Base-by-base conservation (phyloP, 208 protist genomes). In the Wallacemonas collosoma region DNA sequence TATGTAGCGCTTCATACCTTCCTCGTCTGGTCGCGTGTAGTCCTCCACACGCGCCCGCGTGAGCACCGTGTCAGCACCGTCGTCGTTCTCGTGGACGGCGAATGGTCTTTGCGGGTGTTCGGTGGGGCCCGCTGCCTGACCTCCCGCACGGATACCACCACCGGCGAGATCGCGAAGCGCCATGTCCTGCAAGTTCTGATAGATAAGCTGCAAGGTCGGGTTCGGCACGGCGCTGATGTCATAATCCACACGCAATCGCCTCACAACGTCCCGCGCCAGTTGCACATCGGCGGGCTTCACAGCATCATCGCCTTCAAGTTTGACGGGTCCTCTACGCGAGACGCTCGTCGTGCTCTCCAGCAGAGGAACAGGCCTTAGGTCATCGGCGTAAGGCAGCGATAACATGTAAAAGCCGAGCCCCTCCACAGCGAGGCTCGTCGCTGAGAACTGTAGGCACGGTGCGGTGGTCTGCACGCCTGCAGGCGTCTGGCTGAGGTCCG, bases 341-440 rank as follows among this genome's bases (percentile, higher is more conserved):
- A 54, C 71, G 3, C 58, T 26, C 4, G 68, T 68, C 45, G 69
- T 73, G 12, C 64, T 65, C 47, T 63, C n/a, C 50, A 81, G 57
- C 1, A 74, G 38, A 1, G 84, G 82, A 17, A 93, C 45, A 1
- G 44, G 38, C 44, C 91, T 81, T 12, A 96, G 61, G 51, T 94
- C 93, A 26, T 96, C 90, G 2, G 90, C 91, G 70, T 89, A 97
- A 11, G 93, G 90, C 11, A 97, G 71, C 17, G 86, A 86, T 17
- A 97, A 76, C 43, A 95, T 68, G 64, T 95, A 90, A 9, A 97
- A 71, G n/a, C 93, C 93, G 58, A 92, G 53, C 44, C 89, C 88
- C 51, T 92, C 70, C 39, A 74, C 79, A 5, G 86, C 82, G 26
- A 70, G 63, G 54, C 61, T 72, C 38, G 45, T 38, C 45, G 57